Evolutionary conservation across 257 asterid genomes (phyloP).

Genomic region (Mitragyna speciosa): DNA sequence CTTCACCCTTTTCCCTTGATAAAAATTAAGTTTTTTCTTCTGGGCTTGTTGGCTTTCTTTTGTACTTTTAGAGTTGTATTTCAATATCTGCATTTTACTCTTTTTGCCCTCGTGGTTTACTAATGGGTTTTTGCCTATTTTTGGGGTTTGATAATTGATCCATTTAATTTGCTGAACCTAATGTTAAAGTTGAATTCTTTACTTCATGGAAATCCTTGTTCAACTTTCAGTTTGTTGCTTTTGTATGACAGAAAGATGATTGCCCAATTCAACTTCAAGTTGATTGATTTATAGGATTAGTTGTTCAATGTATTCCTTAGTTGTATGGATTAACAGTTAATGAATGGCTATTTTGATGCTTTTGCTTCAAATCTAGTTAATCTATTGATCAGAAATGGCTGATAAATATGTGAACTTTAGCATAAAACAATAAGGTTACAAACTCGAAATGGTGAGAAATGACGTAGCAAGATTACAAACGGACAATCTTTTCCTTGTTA

Average conservation of each 20-base stretch:
- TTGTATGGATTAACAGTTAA: neutral
- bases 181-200: constrained; percentile 10
- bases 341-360: neutral
- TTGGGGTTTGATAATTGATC: neutral
- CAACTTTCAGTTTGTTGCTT: neutral
- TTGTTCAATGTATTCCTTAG: neutral
- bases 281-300: neutral
- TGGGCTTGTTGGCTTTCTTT: neutral
- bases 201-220: neutral
- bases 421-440: neutral
- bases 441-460: neutral
- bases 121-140: neutral
- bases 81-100: neutral
- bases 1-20: neutral
- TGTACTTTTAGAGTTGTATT: neutral
- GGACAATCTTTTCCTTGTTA: neutral
- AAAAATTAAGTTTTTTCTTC: neutral
- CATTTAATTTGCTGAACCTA: neutral
- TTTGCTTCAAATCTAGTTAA: neutral
- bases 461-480: neutral
- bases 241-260: neutral
- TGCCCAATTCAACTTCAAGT: neutral
- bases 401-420: neutral
- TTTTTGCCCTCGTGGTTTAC: neutral
- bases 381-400: neutral